A percentile compares a stretch with the other conserved stretches of the same genome.
Conservation (phyloP, 2,329 filamentous ascomycete species). For the Alternaria rosae region DNA sequence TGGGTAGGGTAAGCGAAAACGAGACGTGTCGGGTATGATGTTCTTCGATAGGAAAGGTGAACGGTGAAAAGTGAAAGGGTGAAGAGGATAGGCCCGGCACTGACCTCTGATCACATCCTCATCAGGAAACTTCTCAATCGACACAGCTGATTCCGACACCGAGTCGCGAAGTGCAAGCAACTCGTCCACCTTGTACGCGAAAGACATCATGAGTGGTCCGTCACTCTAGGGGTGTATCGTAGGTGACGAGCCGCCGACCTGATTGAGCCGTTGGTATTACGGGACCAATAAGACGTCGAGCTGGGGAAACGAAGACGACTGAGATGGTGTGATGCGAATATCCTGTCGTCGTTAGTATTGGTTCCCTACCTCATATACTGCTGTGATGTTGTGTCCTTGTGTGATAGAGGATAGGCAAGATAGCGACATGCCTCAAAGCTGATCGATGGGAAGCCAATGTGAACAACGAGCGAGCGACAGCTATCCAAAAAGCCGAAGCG, state of each 20-base stretch:
- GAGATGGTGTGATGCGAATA: conserved; percentile 52
- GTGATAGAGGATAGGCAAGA: neutral
- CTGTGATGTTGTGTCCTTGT: neutral
- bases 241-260: conserved; percentile 15
- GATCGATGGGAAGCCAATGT: conserved; percentile 36
- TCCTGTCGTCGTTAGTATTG: conserved; percentile 25
- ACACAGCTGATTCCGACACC: conserved; percentile 52
- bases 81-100: conserved; percentile 22
- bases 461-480: conserved; percentile 45
- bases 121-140: conserved; percentile 51
- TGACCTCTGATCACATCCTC: conserved; percentile 54
- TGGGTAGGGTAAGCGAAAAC: neutral
- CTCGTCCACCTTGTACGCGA: conserved; percentile 52
- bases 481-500: conserved; percentile 50
- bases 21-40: neutral
- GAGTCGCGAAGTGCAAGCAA: conserved; percentile 52
- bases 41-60: conserved; percentile 5
- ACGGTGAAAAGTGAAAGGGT: conserved; percentile 22
- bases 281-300: conserved; percentile 17
- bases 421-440: conserved; percentile 40
- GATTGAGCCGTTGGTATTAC: conserved; percentile 8
- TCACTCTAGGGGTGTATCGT: conserved; percentile 11
- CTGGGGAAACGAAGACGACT: conserved; percentile 29
- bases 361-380: neutral
- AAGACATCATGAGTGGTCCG: conserved; percentile 34